Conservation (phyloP, 345 rosid species). For the Euphorbia pulcherrima region DNA sequence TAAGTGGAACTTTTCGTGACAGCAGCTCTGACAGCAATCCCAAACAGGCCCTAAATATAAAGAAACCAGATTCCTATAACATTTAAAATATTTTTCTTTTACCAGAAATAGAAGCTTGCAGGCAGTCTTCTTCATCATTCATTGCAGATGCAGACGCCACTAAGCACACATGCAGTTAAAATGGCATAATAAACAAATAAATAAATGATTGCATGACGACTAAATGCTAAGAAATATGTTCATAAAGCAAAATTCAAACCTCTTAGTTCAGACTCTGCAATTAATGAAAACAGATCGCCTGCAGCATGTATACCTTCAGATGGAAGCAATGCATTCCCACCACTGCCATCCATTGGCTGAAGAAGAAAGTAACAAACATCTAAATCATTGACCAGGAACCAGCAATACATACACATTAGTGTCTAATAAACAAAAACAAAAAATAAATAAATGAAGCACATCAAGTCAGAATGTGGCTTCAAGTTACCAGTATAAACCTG, state of each 20-base stretch:
- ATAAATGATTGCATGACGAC: constrained; percentile 21
- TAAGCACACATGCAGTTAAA: constrained; percentile 11
- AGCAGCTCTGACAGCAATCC: too few species aligned
- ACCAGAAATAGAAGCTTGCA: constrained; percentile 89
- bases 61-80: constrained; percentile 1
- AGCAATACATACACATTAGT: constrained; percentile 11
- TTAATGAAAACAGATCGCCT: constrained; percentile 68
- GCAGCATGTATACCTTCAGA: constrained; percentile 84
- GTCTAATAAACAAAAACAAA: neutral
- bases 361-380: constrained; percentile 22
- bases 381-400: constrained; percentile 21
- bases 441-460: neutral
- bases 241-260: constrained; percentile 37
- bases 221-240: constrained; percentile 12
- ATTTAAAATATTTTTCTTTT: constrained; percentile 23
- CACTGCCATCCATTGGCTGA: constrained; percentile 61
- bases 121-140: constrained; percentile 60
- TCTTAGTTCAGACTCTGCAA: constrained; percentile 76
- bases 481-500: neutral
- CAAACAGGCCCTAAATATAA: too few species aligned
- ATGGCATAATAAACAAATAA: constrained; percentile 8
- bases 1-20: too few species aligned
- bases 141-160: constrained; percentile 69
- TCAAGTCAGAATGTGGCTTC: neutral
- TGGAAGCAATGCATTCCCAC: constrained; percentile 59